Percentiles rank a stretch among this genome's conserved stretches.
Evolutionary conservation across 1,139 yeast genomes (phyloP).

Genomic region (Nakaseomyces kungkrabaensis): DNA sequence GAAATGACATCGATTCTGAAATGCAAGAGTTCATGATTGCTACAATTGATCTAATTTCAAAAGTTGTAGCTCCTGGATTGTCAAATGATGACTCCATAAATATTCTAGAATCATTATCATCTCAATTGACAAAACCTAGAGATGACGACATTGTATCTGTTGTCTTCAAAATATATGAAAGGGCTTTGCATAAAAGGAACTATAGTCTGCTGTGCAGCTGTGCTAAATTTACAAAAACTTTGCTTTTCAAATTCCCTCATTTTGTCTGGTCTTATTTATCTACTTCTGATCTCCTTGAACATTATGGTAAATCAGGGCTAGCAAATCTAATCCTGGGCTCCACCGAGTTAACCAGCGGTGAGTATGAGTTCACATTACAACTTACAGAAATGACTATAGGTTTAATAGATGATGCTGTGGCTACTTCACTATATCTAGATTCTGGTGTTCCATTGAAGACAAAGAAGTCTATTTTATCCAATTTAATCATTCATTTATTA

Average conservation of each 20-base stretch:
- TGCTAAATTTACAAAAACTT: conserved; percentile 41
- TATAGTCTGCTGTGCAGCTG: conserved; percentile 39
- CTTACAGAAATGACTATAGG: conserved; percentile 46
- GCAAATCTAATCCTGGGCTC: conserved; percentile 58
- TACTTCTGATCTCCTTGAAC: conserved; percentile 55
- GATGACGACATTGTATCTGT: conserved; percentile 59
- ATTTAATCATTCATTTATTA: conserved; percentile 47
- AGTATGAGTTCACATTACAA: conserved; percentile 53
- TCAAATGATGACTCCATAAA: conserved; percentile 35
- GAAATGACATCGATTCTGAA: conserved; percentile 17
- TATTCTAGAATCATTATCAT: conserved; percentile 40
- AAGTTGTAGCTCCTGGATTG: conserved; percentile 36
- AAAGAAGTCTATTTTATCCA: conserved; percentile 48
- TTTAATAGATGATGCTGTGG: conserved; percentile 46
- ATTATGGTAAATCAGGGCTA: conserved; percentile 61
- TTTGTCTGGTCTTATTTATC: conserved; percentile 74
- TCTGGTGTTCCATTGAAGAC: conserved; percentile 36
- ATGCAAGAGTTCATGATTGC: conserved; percentile 34
- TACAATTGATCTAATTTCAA: conserved; percentile 43
- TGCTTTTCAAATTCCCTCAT: conserved; percentile 44
- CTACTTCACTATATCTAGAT: conserved; percentile 20
- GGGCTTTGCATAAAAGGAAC: conserved; percentile 49
- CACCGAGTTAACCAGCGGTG: conserved; percentile 61
- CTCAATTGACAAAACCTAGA: conserved; percentile 2
- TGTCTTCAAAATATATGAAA: conserved; percentile 57